Evolutionary conservation across 768 basidiomycete species (phyloP).

Genomic region (Nidularia sp.): DNA sequence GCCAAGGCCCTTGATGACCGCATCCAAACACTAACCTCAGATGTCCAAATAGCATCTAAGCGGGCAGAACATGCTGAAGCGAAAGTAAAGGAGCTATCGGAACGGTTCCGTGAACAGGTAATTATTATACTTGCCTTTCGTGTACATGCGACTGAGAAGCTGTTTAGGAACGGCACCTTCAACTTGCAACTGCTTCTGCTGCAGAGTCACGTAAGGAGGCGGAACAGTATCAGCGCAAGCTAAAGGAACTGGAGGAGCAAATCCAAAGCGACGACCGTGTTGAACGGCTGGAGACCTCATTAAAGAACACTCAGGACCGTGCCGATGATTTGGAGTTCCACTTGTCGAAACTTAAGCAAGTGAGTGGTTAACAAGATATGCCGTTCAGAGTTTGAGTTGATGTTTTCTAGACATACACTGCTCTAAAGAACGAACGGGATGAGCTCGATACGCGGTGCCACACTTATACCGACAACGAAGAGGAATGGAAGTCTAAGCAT

Average conservation of each 20-base stretch:
- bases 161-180: constrained; percentile 72
- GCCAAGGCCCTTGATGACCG: constrained; percentile 34
- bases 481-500: constrained; percentile 44
- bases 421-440: constrained; percentile 62
- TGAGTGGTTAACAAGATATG: constrained; percentile 17
- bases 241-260: constrained; percentile 76
- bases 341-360: constrained; percentile 76
- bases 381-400: not conserved
- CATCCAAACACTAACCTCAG: constrained; percentile 37
- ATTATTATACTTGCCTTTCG: constrained; percentile 1
- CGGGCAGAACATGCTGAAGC: constrained; percentile 37
- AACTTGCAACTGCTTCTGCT: constrained; percentile 51
- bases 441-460: constrained; percentile 44
- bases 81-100: constrained; percentile 53
- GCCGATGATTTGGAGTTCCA: constrained; percentile 84
- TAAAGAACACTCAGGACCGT: constrained; percentile 77
- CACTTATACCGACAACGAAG: constrained; percentile 35
- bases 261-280: constrained; percentile 81
- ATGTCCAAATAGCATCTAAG: constrained; percentile 28
- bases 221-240: constrained; percentile 49
- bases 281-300: constrained; percentile 65
- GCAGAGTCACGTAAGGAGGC: constrained; percentile 50
- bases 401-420: constrained; percentile 42
- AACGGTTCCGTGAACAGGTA: constrained; percentile 53
- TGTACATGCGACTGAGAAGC: constrained; percentile 11